Evolutionary conservation across 2,329 filamentous ascomycete species (phyloP).

Genomic region (Monosporascus sp.): DNA sequence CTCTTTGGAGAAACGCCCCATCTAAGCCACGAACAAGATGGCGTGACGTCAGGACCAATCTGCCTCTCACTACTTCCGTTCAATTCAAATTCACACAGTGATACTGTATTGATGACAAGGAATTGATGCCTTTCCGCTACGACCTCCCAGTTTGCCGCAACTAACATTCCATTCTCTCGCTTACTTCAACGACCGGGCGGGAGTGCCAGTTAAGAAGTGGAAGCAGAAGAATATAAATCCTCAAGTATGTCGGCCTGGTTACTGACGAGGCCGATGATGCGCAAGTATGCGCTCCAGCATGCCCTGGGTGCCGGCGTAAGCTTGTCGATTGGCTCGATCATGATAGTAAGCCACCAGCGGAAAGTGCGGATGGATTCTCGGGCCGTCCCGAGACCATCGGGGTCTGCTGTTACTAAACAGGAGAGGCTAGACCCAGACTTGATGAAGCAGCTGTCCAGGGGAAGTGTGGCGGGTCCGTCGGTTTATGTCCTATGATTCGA

Average conservation of each 20-base stretch:
- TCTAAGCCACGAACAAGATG: neutral
- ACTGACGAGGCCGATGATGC: slow-evolving; percentile 10
- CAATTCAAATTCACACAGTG: neutral
- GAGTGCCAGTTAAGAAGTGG: no score
- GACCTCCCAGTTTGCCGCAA: no score
- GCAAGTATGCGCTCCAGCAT: slow-evolving; percentile 16
- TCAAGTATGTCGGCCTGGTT: slow-evolving; percentile 17
- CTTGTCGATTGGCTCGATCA: slow-evolving; percentile 27
- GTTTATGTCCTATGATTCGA: neutral
- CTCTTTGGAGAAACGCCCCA: neutral
- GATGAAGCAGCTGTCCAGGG: slow-evolving; percentile 48
- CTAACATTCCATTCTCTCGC: no score
- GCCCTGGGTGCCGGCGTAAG: slow-evolving; percentile 29
- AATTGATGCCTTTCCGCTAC: no score
- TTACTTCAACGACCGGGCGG: no score
- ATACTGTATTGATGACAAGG: no score
- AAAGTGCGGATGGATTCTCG: slow-evolving; percentile 19
- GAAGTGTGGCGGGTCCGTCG: slow-evolving; percentile 45
- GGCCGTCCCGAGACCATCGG: slow-evolving; percentile 12
- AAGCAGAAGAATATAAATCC: neutral
- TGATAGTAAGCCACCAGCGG: slow-evolving; percentile 15
- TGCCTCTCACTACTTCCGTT: neutral
- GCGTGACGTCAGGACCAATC: neutral
- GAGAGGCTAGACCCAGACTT: slow-evolving; percentile 28
- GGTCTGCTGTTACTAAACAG: slow-evolving; percentile 5